Percentiles rank a stretch among this genome's conserved stretches.
These are phyloP conservation scores for Uromyces viciae-fabae DNA, from an alignment of 1,284 basidiomycete genomes.

Conservation along the genomic window DNA sequence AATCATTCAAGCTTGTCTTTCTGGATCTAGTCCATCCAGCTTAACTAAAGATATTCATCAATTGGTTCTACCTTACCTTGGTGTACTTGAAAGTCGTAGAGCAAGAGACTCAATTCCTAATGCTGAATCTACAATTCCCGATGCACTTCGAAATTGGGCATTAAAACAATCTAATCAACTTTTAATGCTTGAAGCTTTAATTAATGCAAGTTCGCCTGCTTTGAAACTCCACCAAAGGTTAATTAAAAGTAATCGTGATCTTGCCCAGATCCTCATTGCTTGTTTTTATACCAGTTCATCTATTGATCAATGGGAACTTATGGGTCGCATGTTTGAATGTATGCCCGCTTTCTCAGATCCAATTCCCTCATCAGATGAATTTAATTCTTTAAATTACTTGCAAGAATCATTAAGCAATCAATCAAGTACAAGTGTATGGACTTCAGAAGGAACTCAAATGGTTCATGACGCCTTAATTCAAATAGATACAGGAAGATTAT, in stretches of 20 bases:
- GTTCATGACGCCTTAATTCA: slow-evolving; percentile 67
- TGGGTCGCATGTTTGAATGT: slow-evolving; percentile 88
- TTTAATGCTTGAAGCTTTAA: slow-evolving; percentile 67
- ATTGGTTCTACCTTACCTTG: slow-evolving; percentile 83
- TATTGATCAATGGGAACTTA: slow-evolving; percentile 69
- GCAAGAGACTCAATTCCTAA: slow-evolving; percentile 73
- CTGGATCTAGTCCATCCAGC: slow-evolving; percentile 64
- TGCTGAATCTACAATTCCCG: slow-evolving; percentile 62
- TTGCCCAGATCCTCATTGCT: slow-evolving; percentile 77
- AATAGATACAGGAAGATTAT: slow-evolving; percentile 68
- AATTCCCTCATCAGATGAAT: slow-evolving; percentile 13
- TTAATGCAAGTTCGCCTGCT: slow-evolving; percentile 84
- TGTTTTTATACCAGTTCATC: slow-evolving; percentile 78
- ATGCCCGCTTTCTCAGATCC: slow-evolving; percentile 66
- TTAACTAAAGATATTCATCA: slow-evolving; percentile 68
- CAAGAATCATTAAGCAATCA: slow-evolving; percentile 26
- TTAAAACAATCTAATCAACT: slow-evolving; percentile 70
- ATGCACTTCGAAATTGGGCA: slow-evolving; percentile 64
- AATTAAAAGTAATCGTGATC: slow-evolving; percentile 73
- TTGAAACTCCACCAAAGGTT: slow-evolving; percentile 67
- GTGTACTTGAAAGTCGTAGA: slow-evolving; percentile 76
- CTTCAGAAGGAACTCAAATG: slow-evolving; percentile 4
- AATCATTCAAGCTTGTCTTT: slow-evolving; percentile 70
- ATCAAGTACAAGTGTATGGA: slow-evolving; percentile 2
- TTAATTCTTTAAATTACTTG: background rate